Base-by-base conservation (phyloP, 108 stramenopile species). In the Cyclotella kingstonii region DNA sequence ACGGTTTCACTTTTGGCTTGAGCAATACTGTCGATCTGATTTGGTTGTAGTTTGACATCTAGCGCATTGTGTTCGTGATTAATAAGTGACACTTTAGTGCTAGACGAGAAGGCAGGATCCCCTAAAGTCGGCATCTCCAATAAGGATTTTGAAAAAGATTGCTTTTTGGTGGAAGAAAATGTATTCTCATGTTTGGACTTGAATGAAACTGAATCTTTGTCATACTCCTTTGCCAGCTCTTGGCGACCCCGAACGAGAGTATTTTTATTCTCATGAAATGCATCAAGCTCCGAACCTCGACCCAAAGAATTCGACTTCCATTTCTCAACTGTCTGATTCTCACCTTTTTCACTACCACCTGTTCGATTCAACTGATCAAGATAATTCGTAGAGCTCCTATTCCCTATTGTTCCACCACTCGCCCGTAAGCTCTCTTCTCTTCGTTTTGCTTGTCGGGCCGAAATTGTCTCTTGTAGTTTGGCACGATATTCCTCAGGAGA, bases 401-500 rank as follows among this genome's bases (percentile, higher is more conserved):
- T 73, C 29, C 73, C 73, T 52, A 73, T 68, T 6, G 19, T 64
- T 30, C 63, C 63, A 1, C 43, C 27, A 28, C 60, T 15, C n/a
- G 21, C 35, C 34, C 52, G 53, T 49, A 59, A 33, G 15, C 40
- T 30, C 34, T 54, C 59, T 22, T 56, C 45, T 27, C 70, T 60
- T 39, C 70, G n/a, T 25, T 63, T 56, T n/a, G 70, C 70, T 42
- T 90, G 88, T 22, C 82, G 66, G 14, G 73, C 84, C 21, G 65
- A 74, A n/a, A 91, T 72, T 9, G 76, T 63, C 35, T 82, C 54
- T 59, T 89, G 83, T 26, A 93, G 57, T 22, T 83, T 88, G 17
- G 54, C 41, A 17, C 77, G 64, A 58, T 93, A 93, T 75, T 89
- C 88, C 42, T 93, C 84, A 0, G 87, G 77, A 1, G 70, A 66